A percentile compares a stretch with the other conserved stretches of the same genome.
Evolutionary conservation across 805 yeast genomes (phyloP).

Genomic region (Candida oleophila): DNA sequence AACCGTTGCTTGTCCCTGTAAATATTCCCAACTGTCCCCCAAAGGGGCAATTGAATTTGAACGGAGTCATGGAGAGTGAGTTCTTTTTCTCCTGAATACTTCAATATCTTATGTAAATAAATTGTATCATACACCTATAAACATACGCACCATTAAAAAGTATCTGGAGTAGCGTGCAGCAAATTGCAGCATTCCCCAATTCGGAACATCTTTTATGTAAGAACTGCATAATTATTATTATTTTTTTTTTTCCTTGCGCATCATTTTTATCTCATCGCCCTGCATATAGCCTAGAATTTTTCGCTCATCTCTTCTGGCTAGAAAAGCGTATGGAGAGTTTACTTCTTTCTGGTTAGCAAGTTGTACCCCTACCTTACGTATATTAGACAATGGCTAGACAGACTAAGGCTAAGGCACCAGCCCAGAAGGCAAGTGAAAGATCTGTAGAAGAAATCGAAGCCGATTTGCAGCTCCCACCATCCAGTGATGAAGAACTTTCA

Average conservation of each 20-base stretch:
- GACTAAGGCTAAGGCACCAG: neutral
- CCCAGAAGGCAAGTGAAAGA: conserved; percentile 11
- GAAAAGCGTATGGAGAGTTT: neutral
- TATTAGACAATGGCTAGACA: conserved; percentile 3
- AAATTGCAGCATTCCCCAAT: too few species aligned
- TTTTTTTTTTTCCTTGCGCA: too few species aligned
- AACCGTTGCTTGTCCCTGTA: conserved; percentile 33
- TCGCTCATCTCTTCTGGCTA: neutral
- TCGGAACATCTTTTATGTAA: too few species aligned
- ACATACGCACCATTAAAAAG: too few species aligned
- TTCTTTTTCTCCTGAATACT: conserved; percentile 34
- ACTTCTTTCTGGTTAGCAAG: too few species aligned
- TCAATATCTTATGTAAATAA: neutral
- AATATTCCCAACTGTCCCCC: conserved; percentile 25
- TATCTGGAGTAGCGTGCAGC: too few species aligned
- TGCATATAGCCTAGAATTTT: neutral
- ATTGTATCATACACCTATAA: neutral
- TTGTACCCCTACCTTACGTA: neutral
- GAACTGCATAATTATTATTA: too few species aligned
- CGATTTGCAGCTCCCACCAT: conserved; percentile 18
- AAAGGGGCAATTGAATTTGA: conserved; percentile 32
- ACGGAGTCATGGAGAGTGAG: conserved; percentile 28
- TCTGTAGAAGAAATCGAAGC: conserved; percentile 21
- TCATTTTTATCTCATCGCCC: neutral
- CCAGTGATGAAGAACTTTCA: conserved; percentile 21